Evolutionary conservation across 2,329 filamentous ascomycete species (phyloP).

Genomic region (Myriosclerotinia curreyana): DNA sequence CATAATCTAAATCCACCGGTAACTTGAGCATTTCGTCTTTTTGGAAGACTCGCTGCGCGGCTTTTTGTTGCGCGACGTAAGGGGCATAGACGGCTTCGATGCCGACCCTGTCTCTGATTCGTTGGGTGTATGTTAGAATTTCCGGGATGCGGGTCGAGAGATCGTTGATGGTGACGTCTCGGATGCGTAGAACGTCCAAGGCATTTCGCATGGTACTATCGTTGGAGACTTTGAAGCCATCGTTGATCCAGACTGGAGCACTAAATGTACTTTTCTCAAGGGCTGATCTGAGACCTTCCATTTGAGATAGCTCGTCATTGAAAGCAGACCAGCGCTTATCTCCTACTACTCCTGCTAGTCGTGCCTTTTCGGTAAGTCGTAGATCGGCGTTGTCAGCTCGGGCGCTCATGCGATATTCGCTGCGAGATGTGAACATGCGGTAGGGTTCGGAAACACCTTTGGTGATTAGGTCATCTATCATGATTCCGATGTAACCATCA

Average conservation of each 20-base stretch:
- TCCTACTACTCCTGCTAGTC: conserved; percentile 72
- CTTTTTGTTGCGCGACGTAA: conserved; percentile 72
- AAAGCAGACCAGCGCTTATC: conserved; percentile 74
- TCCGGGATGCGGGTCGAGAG: conserved; percentile 58
- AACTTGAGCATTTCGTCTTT: conserved; percentile 74
- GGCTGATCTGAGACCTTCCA: conserved; percentile 60
- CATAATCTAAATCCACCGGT: conserved; percentile 74
- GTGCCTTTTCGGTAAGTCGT: conserved; percentile 76
- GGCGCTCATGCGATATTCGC: conserved; percentile 90
- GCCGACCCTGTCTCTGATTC: conserved; percentile 65
- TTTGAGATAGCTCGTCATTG: conserved; percentile 61
- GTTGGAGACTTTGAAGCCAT: conserved; percentile 66
- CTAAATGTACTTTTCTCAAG: conserved; percentile 59
- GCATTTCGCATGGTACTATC: conserved; percentile 68
- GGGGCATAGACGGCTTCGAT: conserved; percentile 87
- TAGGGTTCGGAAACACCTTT: conserved; percentile 97
- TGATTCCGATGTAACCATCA: conserved; percentile 95
- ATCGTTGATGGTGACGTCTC: conserved; percentile 55
- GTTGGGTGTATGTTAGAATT: conserved; percentile 52
- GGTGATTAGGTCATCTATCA: conserved; percentile 96
- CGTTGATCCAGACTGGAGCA: conserved; percentile 63
- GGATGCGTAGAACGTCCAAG: conserved; percentile 73
- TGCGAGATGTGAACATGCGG: conserved; percentile 95
- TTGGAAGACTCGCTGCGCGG: conserved; percentile 63
- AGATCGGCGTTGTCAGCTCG: conserved; percentile 92